Evolutionary conservation across 768 basidiomycete species (phyloP), one percentile per base, ranked within the genome.

Genomic region (Pholiota microspora): DNA sequence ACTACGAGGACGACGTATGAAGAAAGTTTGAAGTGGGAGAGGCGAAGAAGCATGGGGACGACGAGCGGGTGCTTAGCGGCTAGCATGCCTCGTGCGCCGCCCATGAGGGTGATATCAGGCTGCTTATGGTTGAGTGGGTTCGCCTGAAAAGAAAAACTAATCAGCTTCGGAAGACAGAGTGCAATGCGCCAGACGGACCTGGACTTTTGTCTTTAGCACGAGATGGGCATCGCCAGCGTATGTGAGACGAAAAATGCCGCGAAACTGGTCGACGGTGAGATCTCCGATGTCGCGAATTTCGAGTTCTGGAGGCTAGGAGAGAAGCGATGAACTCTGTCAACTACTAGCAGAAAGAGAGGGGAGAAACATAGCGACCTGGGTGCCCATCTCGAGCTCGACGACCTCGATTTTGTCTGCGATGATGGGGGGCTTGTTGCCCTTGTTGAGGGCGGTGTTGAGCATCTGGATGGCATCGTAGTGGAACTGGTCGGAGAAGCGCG

Each of bases 341-440:
- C 21, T 44, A 31, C 31, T n/a, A 53, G 29, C 25, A 53, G 16
- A 9, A n/a, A 24, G 54, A 21, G 46, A 25, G 28, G 51, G n/a
- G 29, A 66, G 76, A 51, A 56, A 94, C 40, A 42, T 42, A 42
- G 16, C 40, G 40, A 42, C 95, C 78, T 96, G 89, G 2, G 91
- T 93, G 32, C 97, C 97, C 97, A 99, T 98, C 72, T 98, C 89
- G n/a, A 99, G 76, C 69, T 98, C 97, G 50, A 97, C 91, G 27
- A 99, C 97, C 69, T 98, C 94, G 59, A 99, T 98, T 70, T 83
- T 88, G 73, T 96, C 97, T 50, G 94, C 95, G 61, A 98, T 98
- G 65, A 99, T 89, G 25, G 94, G 94, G 1, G 96, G 97, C 68
- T 97, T 98, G 74, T 86, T 89, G 59, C 97, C 97, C 78, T 97